A percentile compares a stretch with the other conserved stretches of the same genome.
Evolutionary conservation across 2,329 filamentous ascomycete genomes (phyloP).

Genomic region (Alternaria conjuncta): DNA sequence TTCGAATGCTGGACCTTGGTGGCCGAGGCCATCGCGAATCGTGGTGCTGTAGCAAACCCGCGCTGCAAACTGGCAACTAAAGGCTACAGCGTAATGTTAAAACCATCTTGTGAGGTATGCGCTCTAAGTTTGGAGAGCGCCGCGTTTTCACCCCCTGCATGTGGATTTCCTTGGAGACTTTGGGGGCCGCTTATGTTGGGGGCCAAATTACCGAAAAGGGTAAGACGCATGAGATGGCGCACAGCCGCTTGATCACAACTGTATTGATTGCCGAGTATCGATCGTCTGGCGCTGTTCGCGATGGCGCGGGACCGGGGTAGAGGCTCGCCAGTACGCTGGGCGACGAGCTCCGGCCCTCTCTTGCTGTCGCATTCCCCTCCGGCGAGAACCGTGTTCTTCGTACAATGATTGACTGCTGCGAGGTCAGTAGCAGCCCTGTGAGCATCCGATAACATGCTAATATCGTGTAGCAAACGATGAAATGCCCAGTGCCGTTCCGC

Average conservation of each 20-base stretch:
- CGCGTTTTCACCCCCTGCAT: conserved; percentile 5
- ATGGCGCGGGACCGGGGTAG: neutral
- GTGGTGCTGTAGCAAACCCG: neutral
- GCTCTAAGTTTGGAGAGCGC: neutral
- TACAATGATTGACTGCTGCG: conserved; percentile 6
- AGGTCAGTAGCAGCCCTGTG: conserved; percentile 1
- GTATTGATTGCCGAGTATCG: neutral
- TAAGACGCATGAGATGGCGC: neutral
- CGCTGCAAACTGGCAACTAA: neutral
- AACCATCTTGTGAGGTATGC: neutral
- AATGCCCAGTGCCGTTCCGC: conserved; percentile 20
- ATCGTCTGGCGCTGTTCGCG: neutral
- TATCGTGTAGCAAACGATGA: conserved; percentile 1
- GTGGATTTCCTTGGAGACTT: neutral
- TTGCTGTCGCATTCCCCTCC: neutral
- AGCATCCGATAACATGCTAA: neutral
- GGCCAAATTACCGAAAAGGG: conserved; percentile 10
- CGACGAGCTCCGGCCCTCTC: neutral
- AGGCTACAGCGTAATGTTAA: neutral
- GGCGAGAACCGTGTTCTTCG: neutral
- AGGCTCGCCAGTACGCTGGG: neutral
- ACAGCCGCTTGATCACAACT: neutral
- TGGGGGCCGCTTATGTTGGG: conserved; percentile 11
- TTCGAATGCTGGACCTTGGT: conserved; percentile 24
- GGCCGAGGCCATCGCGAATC: conserved; percentile 17